phyloP scores from a whole-genome alignment of 768 basidiomycete genomes.

The Psilocybe cyanescens region DNA sequence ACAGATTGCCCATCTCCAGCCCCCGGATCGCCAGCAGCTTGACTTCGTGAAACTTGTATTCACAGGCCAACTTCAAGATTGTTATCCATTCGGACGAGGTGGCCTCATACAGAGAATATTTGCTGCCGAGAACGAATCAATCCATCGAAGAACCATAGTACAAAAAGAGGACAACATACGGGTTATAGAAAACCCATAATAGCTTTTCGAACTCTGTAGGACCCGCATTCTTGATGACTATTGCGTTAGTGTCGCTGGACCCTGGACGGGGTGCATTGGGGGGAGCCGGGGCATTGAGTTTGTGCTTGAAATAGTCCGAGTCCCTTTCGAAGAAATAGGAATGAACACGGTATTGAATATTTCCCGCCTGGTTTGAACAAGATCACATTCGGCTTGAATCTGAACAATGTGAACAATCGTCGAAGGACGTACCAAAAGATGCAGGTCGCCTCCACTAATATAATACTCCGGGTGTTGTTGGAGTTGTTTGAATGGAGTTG shows the following conservation, averaged over 20 bases:
- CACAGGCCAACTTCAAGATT: constrained; percentile 58
- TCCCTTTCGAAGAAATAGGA: constrained; percentile 58
- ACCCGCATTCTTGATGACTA: constrained; percentile 45
- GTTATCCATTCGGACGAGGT: constrained; percentile 56
- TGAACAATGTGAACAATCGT: constrained; percentile 4
- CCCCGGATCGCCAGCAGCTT: constrained; percentile 59
- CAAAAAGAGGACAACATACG: constrained; percentile 38
- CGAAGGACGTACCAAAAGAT: constrained; percentile 42
- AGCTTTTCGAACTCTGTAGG: constrained; percentile 56
- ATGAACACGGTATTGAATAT: constrained; percentile 49
- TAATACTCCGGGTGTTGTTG: constrained; percentile 36
- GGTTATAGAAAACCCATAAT: constrained; percentile 67
- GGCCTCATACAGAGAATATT: constrained; percentile 57
- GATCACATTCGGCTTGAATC: background rate
- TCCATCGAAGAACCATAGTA: background rate
- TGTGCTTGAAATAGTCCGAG: constrained; percentile 44
- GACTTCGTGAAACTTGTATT: constrained; percentile 58
- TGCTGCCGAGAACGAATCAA: constrained; percentile 32
- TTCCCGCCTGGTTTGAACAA: background rate
- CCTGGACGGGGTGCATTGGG: constrained; percentile 33
- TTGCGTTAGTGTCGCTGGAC: constrained; percentile 34
- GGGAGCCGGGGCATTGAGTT: constrained; percentile 29
- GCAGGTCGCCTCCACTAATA: constrained; percentile 50
- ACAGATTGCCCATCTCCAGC: constrained; percentile 37
- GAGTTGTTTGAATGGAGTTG: no score